Base-by-base conservation (phyloP, 2,329 filamentous ascomycete species). In the Sordariomycetes sp. region DNA sequence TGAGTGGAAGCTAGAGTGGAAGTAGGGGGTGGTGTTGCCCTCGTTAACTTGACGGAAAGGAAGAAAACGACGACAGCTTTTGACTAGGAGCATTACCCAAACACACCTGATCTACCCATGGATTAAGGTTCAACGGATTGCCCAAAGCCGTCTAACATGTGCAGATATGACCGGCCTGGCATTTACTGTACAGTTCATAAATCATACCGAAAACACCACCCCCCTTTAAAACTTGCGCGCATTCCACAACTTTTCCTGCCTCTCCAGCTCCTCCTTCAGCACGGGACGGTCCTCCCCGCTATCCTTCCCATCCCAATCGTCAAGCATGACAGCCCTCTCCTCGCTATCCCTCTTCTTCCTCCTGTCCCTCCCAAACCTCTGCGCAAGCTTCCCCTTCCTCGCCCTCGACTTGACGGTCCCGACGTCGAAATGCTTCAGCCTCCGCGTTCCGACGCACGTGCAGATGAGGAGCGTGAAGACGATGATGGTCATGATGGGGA, bases 1-100 rank as follows among this genome's bases (percentile, higher is more conserved):
- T 10, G 71, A 76, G 62, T 87, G 82, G 84, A 73, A 72, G 4
- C 64, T 86, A 64, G 76, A 69, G 52, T 86, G 81, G 82, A 45
- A 53, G 22, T 42, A 25, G 52, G 4, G 17, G 7, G 15, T 42
- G 13, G n/a, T n/a, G 39, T 3, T n/a, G 2, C 17, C 39, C 7
- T 45, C 10, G 17, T 45, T n/a, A 6, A 45, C 13, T 7, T 15
- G n/a, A n/a, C 1, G 17, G n/a, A n/a, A n/a, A n/a, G 17, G 39
- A 45, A n/a, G 6, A 7, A n/a, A 8, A n/a, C 17, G 10, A n/a
- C 7, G 8, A 45, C 15, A 45, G 7, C 39, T 45, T 45, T 45
- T 45, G 39, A n/a, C 6, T 45, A n/a, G 13, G n/a, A 45, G n/a
- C 39, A 45, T n/a, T 39, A 39, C 36, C 5, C 10, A 39, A 45